Evolutionary conservation across 257 asterid species (phyloP).

Genomic region (Linderniella brevidens): DNA sequence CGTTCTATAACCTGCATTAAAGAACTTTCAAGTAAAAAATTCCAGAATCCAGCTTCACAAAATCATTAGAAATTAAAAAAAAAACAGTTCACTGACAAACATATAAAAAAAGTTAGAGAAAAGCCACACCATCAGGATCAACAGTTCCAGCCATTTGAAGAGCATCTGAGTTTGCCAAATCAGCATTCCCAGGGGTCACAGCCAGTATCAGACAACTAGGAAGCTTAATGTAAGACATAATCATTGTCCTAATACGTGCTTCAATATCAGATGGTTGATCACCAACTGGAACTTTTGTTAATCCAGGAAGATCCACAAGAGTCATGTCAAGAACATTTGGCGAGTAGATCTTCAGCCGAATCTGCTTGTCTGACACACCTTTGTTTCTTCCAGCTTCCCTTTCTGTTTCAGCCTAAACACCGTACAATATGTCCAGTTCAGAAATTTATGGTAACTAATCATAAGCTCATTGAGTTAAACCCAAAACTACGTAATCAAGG

Average conservation of each 20-base stretch:
- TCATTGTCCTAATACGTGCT: slow-evolving; percentile 87
- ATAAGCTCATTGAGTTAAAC: no score
- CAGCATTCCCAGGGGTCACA: slow-evolving; percentile 93
- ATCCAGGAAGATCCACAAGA: slow-evolving; percentile 93
- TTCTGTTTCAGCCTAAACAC: slow-evolving; percentile 66
- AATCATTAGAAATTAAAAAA: neutral
- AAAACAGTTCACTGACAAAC: neutral
- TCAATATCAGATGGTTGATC: slow-evolving; percentile 97
- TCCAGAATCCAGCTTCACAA: neutral
- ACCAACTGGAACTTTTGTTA: slow-evolving; percentile 92
- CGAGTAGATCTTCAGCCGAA: slow-evolving; percentile 71
- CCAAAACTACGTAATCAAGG: neutral
- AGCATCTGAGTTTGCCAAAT: slow-evolving; percentile 93
- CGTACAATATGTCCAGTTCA: slow-evolving; percentile 8
- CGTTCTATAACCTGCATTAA: slow-evolving; percentile 68
- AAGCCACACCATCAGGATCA: slow-evolving; percentile 79
- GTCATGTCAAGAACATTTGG: slow-evolving; percentile 91
- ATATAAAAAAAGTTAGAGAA: neutral
- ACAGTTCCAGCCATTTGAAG: slow-evolving; percentile 95
- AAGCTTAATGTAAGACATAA: slow-evolving; percentile 60
- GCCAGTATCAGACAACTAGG: slow-evolving; percentile 78
- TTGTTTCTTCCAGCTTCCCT: slow-evolving; percentile 81
- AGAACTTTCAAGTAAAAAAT: slow-evolving; percentile 9
- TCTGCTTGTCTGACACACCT: slow-evolving; percentile 80
- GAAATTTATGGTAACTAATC: no score